These are phyloP conservation scores for Fusarium acutatum DNA, from an alignment of 2,329 filamentous ascomycete genomes.

Conservation along the genomic window DNA sequence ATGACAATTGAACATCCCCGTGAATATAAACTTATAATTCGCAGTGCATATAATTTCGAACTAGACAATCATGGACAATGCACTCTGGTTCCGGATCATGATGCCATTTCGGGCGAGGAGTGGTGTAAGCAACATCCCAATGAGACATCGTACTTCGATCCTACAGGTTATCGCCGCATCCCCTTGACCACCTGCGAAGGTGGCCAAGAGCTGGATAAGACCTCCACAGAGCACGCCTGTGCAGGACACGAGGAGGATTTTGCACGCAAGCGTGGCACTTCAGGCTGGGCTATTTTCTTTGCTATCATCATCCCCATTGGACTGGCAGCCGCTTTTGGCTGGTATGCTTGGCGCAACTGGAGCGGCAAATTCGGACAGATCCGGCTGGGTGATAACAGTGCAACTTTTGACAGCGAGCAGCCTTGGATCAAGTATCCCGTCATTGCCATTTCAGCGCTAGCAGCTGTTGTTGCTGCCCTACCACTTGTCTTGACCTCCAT, in stretches of 20 bases:
- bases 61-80: conserved; percentile 81
- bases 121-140: conserved; percentile 70
- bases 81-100: conserved; percentile 75
- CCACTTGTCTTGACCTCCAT: conserved; percentile 78
- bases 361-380: conserved; percentile 92
- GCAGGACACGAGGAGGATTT: conserved; percentile 85
- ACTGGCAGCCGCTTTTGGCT: conserved; percentile 77
- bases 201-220: conserved; percentile 78
- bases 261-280: conserved; percentile 72
- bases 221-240: conserved; percentile 65
- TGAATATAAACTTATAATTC: conserved; percentile 15
- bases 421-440: conserved; percentile 86
- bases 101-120: conserved; percentile 61
- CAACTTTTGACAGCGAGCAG: conserved; percentile 71
- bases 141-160: conserved; percentile 80
- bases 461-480: conserved; percentile 66
- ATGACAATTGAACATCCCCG: neutral
- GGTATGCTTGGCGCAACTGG: conserved; percentile 87
- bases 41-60: conserved; percentile 94
- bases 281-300: conserved; percentile 82
- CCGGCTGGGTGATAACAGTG: conserved; percentile 76
- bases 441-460: conserved; percentile 71
- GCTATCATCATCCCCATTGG: conserved; percentile 80
- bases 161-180: conserved; percentile 88
- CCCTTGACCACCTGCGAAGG: conserved; percentile 87